Evolutionary conservation across 2,329 filamentous ascomycete genomes (phyloP), one percentile per base, ranked within the genome.

Genomic region (Trichoderma semiorbis): DNA sequence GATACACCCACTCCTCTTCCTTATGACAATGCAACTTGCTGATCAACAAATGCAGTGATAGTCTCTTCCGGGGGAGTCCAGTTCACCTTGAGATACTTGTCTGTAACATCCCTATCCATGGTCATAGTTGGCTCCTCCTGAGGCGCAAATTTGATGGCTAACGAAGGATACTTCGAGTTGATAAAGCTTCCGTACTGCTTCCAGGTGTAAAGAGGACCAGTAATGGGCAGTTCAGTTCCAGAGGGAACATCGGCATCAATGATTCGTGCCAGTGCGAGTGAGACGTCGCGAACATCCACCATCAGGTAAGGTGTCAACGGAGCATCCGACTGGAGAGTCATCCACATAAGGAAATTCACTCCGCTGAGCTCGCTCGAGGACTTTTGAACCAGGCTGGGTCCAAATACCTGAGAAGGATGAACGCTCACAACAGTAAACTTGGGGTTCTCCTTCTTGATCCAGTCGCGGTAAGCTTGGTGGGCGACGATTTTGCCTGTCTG

Each of bases 301-400:
- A 58, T 58, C 18, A 68, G 8, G 53, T 58, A 68, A 7, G 65
- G 65, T 3, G 65, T 47, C 65, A 47, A 34, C 1, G 53, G 65
- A 32, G 65, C 65, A 47, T 68, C 53, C 8, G 65, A 60, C 21
- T 68, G 65, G 12, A 68, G 55, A 58, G 53, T 68, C 53, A 43
- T 58, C 65, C 65, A 68, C 53, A 34, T 34, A 10, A 60, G 53
- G 34, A 47, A 60, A 21, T 68, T 83, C 5, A 68, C 65, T 47
- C 65, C 65, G 6, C 65, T 68, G 8, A 68, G 65, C 3, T 85
- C 68, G 10, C 58, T 39, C 18, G 55, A 53, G 5, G 55, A 43
- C 14, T 21, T 73, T 32, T 75, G 74, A 12, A 65, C 72, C 18
- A 74, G 47, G n/a, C 73, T 74, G 7, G 66, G 66, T 5, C 74